Conservation (phyloP, 495 filamentous ascomycete genomes). For the Aspergillus incahuasiensis region DNA sequence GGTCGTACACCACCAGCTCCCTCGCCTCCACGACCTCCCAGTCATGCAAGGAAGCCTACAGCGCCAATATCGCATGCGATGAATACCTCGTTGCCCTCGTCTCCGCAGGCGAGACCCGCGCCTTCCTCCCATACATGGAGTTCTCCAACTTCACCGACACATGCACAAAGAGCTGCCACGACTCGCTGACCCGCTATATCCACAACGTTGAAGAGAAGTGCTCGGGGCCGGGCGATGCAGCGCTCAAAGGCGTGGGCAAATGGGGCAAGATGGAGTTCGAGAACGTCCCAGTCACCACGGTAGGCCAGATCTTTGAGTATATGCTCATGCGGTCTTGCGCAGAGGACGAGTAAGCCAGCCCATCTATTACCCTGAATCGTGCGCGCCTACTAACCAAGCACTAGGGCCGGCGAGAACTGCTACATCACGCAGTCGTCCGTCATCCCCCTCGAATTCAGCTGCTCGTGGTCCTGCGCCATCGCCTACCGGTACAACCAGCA, state of each 20-base stretch:
- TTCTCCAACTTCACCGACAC: slow-evolving; percentile 16
- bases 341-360: slow-evolving; percentile 12
- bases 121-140: not conserved
- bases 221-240: slow-evolving; percentile 21
- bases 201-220: slow-evolving; percentile 25
- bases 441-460: not conserved
- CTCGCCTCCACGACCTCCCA: slow-evolving; percentile 26
- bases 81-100: slow-evolving; percentile 24
- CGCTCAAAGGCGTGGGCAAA: not conserved
- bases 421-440: not conserved
- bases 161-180: slow-evolving; percentile 26
- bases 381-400: not conserved
- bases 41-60: slow-evolving; percentile 30
- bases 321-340: slow-evolving; percentile 23
- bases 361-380: not conserved
- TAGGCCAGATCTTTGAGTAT: slow-evolving; percentile 29
- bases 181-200: slow-evolving; percentile 25
- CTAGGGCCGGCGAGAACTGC: slow-evolving; percentile 2
- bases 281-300: slow-evolving; percentile 20
- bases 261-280: not conserved
- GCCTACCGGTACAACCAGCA: slow-evolving; percentile 9
- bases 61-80: slow-evolving; percentile 27
- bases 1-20: slow-evolving; percentile 27
- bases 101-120: slow-evolving; percentile 11
- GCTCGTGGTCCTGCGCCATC: slow-evolving; percentile 3